Percentiles rank a stretch among this genome's conserved stretches.
Evolutionary conservation across 495 filamentous ascomycete genomes (phyloP).

Genomic region (Cudoniella acicularis): DNA sequence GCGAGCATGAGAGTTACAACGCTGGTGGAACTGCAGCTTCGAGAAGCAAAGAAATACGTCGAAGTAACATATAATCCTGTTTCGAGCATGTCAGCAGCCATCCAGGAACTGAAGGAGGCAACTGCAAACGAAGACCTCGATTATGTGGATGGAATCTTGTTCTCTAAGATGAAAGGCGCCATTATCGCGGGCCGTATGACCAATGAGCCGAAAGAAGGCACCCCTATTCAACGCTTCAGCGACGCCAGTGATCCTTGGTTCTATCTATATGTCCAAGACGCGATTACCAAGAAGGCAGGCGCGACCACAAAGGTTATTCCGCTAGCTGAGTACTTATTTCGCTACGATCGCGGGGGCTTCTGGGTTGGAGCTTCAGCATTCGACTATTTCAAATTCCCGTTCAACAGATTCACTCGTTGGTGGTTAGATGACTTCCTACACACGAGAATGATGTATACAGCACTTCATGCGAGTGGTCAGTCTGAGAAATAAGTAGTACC

Average conservation of each 20-base stretch:
- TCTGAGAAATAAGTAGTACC: conserved; percentile 51
- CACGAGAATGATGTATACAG: conserved; percentile 61
- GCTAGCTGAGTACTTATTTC: conserved; percentile 54
- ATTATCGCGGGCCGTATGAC: conserved; percentile 49
- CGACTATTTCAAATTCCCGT: conserved; percentile 53
- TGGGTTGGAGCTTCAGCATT: conserved; percentile 55
- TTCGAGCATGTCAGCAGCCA: conserved; percentile 38
- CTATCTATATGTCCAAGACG: conserved; percentile 44
- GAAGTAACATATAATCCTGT: conserved; percentile 51
- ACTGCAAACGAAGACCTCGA: conserved; percentile 30
- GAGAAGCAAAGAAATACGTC: conserved; percentile 48
- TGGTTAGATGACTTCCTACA: conserved; percentile 61
- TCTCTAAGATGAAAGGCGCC: conserved; percentile 45
- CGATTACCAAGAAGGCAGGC: conserved; percentile 2
- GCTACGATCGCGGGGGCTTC: conserved; percentile 59
- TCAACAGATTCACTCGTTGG: conserved; percentile 51
- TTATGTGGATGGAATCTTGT: conserved; percentile 48
- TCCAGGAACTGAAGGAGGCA: conserved; percentile 24
- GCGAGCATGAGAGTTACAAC: conserved; percentile 54
- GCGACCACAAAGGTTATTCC: conserved; percentile 47
- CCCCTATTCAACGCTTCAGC: conserved; percentile 37
- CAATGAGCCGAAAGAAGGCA: conserved; percentile 27
- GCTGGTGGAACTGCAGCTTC: conserved; percentile 47
- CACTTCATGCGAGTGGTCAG: conserved; percentile 53
- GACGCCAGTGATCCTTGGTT: conserved; percentile 50